Conservation (phyloP, 2,329 filamentous ascomycete species). For the Fusarium clavum region DNA sequence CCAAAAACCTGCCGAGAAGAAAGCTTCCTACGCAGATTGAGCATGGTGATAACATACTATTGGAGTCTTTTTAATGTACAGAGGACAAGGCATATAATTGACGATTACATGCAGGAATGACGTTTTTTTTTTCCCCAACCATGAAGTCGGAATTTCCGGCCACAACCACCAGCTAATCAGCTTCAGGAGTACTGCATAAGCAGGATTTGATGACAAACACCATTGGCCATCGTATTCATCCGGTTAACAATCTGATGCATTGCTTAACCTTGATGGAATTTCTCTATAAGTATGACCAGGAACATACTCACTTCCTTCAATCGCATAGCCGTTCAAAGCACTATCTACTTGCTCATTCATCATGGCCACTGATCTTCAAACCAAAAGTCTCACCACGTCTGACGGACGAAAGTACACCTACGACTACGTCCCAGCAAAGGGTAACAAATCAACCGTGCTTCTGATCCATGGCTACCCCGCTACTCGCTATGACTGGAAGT, state of each 20-base stretch:
- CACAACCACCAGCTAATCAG: not conserved
- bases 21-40: too few species aligned
- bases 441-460: conserved; percentile 23
- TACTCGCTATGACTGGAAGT: conserved; percentile 34
- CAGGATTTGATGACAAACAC: not conserved
- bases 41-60: too few species aligned
- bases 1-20: too few species aligned
- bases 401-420: conserved; percentile 22
- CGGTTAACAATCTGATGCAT: rapidly evolving
- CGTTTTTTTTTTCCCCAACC: too few species aligned
- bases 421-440: conserved; percentile 9
- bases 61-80: too few species aligned
- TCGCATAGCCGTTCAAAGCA: not conserved
- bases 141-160: not conserved
- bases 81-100: rapidly evolving
- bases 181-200: not conserved
- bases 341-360: rapidly evolving
- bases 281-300: not conserved
- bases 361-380: not conserved
- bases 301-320: rapidly evolving
- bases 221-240: not conserved
- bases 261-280: not conserved
- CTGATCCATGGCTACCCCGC: conserved; percentile 39
- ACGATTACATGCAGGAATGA: not conserved
- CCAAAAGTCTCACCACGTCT: not conserved